Evolutionary conservation across 202 grass and related monocot genomes (phyloP).

Genomic region (Eragrostis tef): DNA sequence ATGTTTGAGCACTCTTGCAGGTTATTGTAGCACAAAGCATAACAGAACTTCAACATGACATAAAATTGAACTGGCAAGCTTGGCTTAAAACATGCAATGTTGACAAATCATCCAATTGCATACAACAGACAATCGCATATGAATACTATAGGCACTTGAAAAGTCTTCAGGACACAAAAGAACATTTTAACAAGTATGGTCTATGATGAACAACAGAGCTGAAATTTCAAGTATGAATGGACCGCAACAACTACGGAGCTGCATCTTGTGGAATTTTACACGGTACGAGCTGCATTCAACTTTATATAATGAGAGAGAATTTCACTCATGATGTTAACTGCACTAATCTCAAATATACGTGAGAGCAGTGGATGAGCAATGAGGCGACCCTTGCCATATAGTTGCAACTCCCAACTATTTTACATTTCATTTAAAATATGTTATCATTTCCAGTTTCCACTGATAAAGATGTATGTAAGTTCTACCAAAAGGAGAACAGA

Average conservation of each 20-base stretch:
- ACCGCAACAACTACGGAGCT: not conserved
- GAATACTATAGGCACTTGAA: not conserved
- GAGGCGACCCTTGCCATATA: not conserved
- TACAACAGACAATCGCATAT: not conserved
- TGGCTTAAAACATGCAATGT: not conserved
- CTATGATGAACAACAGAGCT: not conserved
- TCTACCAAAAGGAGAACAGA: not conserved
- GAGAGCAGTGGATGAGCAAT: not conserved
- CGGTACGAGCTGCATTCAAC: not conserved
- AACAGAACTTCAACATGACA: constrained; percentile 14
- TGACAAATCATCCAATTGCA: not conserved
- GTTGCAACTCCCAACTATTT: constrained; percentile 11
- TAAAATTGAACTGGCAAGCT: not conserved
- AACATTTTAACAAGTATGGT: not conserved
- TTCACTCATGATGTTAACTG: not conserved
- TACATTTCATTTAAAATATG: constrained; percentile 31
- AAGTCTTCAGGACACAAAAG: not conserved
- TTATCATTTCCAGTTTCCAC: constrained; percentile 20
- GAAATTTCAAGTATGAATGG: not conserved
- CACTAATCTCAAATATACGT: not conserved
- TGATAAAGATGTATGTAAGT: constrained; percentile 23
- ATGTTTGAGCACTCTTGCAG: too few relatives aligned
- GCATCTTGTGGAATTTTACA: not conserved
- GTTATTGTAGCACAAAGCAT: constrained; percentile 1
- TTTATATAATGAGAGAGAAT: too few relatives aligned